Evolutionary conservation across 176 grass and related monocot species (phyloP), one percentile per base, ranked within the genome.

Genomic region (Elaeis guineensis): DNA sequence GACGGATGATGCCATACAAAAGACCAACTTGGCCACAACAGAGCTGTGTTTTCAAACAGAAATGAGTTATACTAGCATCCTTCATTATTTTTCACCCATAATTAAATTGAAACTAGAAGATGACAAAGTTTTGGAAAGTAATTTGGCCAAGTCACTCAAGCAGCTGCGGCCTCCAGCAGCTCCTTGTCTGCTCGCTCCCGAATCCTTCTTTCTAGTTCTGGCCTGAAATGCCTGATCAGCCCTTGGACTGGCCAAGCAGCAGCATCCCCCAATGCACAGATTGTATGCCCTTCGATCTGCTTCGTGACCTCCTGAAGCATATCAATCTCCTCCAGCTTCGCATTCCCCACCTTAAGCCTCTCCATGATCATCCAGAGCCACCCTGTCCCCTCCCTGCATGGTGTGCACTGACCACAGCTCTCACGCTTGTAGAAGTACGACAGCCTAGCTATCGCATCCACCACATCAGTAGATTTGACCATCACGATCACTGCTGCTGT

Each of bases 291-390:
- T 63, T 50, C 19, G 16, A 63, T 63, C 19, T 63, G 61, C 61
- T 63, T 63, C 19, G 61, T 63, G 18, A 63, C 61, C 21, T 63
- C 61, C 61, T 63, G 61, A 44, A 63, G 35, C 61, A 63, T 63
- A 49, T 63, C 61, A 22, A 63, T 63, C 61, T 50, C 61, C 35
- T 63, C 61, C 19, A 63, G 61, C 8, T 63, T 63, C 5, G 61
- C 61, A 63, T 63, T 63, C 19, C 61, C 61, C 61, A 63, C 32
- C 32, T 63, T 63, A 30, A 63, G 17, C 61, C 61, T 63, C 61
- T 63, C 35, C 61, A 50, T 63, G 18, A 63, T 50, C 61, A 63
- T 63, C 61, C 61, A 63, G 19, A 50, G 26, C 35, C 61, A 63
- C 21, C 61, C 61, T 21, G 61, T 63, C 35, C 61, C 61, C 61